Conservation (phyloP, 257 asterid species). For the Fraxinus excelsior region DNA sequence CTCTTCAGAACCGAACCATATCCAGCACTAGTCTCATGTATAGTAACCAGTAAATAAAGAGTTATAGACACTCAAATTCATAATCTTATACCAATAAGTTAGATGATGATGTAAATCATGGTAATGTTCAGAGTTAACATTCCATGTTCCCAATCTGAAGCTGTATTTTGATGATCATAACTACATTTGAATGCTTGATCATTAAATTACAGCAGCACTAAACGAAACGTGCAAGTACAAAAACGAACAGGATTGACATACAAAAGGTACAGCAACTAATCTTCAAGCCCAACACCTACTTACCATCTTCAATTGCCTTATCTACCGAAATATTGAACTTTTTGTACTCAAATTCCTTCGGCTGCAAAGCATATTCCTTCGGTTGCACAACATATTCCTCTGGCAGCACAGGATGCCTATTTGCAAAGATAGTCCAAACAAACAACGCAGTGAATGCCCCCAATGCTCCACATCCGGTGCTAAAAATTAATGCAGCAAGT, state of each 20-base stretch:
- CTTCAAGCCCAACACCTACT: constrained; percentile 33
- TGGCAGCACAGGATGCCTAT: constrained; percentile 71
- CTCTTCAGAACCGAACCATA: too few relatives aligned
- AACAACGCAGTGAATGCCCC: constrained; percentile 63
- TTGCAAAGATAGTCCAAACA: constrained; percentile 58
- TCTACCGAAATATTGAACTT: constrained; percentile 43
- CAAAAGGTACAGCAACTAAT: constrained; percentile 28
- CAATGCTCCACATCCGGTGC: constrained; percentile 74
- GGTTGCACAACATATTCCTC: constrained; percentile 46
- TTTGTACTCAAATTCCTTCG: constrained; percentile 46
- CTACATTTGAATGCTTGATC: constrained; percentile 50
- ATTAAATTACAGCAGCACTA: constrained; percentile 70
- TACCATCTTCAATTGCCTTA: constrained; percentile 64
- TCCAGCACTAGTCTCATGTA: too few relatives aligned
- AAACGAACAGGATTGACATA: constrained; percentile 55
- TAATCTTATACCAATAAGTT: background rate
- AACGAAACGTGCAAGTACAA: constrained; percentile 35
- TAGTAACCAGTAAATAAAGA: too few relatives aligned
- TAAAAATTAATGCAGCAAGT: constrained; percentile 57
- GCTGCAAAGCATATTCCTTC: constrained; percentile 35
- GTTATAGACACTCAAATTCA: background rate
- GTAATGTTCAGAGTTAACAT: background rate
- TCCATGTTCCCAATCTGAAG: constrained; percentile 31
- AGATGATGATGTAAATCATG: background rate
- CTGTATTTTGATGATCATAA: constrained; percentile 60